phyloP scores from a whole-genome alignment of 495 filamentous ascomycete genomes.

The Aspergillus wentii region DNA sequence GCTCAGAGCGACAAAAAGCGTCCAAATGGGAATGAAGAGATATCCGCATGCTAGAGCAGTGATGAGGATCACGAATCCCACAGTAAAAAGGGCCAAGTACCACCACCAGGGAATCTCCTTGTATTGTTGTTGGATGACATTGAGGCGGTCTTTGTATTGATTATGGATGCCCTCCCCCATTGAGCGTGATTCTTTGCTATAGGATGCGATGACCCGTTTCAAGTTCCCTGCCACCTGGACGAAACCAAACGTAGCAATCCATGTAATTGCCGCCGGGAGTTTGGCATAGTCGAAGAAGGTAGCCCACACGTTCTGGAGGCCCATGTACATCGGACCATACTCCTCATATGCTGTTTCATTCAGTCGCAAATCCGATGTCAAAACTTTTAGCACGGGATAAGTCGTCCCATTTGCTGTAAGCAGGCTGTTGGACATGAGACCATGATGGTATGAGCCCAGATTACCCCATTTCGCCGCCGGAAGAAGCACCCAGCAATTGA shows the following conservation, averaged over 20 bases:
- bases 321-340: constrained; percentile 47
- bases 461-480: constrained; percentile 52
- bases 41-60: constrained; percentile 39
- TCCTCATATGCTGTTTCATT: constrained; percentile 51
- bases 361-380: constrained; percentile 42
- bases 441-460: constrained; percentile 43
- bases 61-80: constrained; percentile 42
- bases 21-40: constrained; percentile 54
- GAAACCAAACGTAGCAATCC: constrained; percentile 52
- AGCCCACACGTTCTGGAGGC: constrained; percentile 47
- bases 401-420: constrained; percentile 43
- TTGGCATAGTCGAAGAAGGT: constrained; percentile 56
- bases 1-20: constrained; percentile 46
- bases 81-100: constrained; percentile 44
- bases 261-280: constrained; percentile 49
- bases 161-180: constrained; percentile 38
- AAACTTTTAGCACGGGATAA: constrained; percentile 43
- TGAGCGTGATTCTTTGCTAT: constrained; percentile 8
- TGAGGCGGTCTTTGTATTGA: constrained; percentile 50
- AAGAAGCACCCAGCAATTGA: constrained; percentile 51
- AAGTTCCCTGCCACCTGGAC: constrained; percentile 37
- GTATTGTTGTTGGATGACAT: constrained; percentile 50
- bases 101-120: constrained; percentile 53
- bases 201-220: constrained; percentile 29
- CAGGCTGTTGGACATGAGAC: constrained; percentile 51